phyloP scores from a whole-genome alignment of 805 yeast genomes.

The Candida nitratophila region DNA sequence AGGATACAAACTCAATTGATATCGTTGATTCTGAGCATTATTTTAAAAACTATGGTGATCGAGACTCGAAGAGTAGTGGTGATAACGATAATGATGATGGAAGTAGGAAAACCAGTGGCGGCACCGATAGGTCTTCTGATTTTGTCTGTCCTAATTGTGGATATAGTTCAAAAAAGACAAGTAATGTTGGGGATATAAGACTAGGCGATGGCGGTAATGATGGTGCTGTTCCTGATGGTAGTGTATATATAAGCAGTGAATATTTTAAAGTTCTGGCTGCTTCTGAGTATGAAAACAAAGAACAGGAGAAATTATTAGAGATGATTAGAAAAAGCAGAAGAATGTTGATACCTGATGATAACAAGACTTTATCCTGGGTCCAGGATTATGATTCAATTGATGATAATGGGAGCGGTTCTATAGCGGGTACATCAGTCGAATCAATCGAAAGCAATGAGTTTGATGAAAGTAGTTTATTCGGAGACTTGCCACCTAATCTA shows the following conservation, averaged over 20 bases:
- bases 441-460: slow-evolving; percentile 2
- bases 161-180: slow-evolving; percentile 1
- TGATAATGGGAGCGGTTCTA: not conserved
- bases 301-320: not conserved
- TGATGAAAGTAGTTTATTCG: not conserved
- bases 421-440: no score
- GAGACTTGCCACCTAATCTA: slow-evolving; percentile 30
- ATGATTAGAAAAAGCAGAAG: not conserved
- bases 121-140: slow-evolving; percentile 3
- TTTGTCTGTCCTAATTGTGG: slow-evolving; percentile 24
- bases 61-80: not conserved
- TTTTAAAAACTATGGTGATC: not conserved
- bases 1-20: slow-evolving; percentile 1
- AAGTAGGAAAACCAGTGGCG: not conserved
- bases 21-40: not conserved
- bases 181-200: no score
- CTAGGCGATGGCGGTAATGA: not conserved
- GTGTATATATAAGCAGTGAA: not conserved
- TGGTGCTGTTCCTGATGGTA: not conserved
- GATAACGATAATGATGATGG: not conserved
- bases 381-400: not conserved
- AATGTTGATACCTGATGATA: slow-evolving; percentile 12
- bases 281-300: not conserved
- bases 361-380: not conserved
- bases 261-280: slow-evolving; percentile 1